These are phyloP conservation scores for Gypsophila paniculata DNA, from an alignment of 179 eudicot genomes.

Conservation along the genomic window DNA sequence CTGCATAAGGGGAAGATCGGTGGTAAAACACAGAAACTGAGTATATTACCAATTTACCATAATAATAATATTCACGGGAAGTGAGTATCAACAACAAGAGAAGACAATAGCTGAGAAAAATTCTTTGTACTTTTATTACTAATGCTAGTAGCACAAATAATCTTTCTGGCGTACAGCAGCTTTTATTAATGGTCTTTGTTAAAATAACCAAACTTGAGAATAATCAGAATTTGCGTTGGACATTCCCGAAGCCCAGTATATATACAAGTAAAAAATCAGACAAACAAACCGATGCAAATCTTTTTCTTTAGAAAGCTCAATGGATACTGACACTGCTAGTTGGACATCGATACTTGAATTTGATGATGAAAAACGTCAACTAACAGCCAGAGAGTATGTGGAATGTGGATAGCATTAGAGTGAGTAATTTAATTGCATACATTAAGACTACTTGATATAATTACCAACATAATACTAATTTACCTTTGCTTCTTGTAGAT, in stretches of 20 bases:
- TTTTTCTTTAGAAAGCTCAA: background rate
- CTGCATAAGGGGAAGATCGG: constrained; percentile 36
- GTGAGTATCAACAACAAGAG: background rate
- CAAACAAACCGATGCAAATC: constrained; percentile 8
- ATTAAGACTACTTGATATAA: background rate
- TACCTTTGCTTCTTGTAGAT: constrained; percentile 90
- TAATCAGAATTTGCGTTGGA: background rate
- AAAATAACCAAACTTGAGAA: background rate
- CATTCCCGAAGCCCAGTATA: background rate
- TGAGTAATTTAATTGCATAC: background rate
- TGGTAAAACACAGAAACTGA: constrained; percentile 9
- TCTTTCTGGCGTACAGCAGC: background rate
- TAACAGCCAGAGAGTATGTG: background rate
- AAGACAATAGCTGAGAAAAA: background rate
- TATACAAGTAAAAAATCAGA: background rate
- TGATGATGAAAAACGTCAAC: background rate
- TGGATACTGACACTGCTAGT: background rate
- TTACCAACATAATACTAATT: constrained; percentile 3
- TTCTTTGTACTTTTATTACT: background rate
- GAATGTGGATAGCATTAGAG: background rate
- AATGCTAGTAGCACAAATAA: background rate
- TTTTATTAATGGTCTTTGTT: background rate
- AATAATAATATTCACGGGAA: background rate
- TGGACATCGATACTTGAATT: background rate
- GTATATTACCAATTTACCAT: constrained; percentile 3